A percentile compares a stretch with the other conserved stretches of the same genome.
Evolutionary conservation across 805 yeast genomes (phyloP).

Genomic region (Yamadazyma kitorensis): DNA sequence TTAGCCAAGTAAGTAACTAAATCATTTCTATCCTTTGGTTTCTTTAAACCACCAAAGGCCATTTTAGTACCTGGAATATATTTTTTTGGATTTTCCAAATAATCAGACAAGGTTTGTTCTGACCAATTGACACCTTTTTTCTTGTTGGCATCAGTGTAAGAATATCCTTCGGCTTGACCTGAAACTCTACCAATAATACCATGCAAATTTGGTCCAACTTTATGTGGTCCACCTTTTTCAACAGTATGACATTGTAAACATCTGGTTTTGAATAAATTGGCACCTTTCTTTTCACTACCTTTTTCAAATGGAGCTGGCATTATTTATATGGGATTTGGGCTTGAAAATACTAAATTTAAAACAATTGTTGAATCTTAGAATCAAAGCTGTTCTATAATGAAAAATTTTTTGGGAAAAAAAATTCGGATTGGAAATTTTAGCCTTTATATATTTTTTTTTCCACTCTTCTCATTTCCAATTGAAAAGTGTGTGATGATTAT

Average conservation of each 20-base stretch:
- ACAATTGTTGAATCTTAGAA: slow-evolving; percentile 2
- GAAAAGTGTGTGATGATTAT: slow-evolving; percentile 6
- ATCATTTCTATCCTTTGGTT: slow-evolving; percentile 98
- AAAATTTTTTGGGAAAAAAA: slow-evolving; percentile 2
- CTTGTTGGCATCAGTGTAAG: slow-evolving; percentile 98
- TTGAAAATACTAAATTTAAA: slow-evolving; percentile 1
- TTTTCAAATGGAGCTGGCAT: slow-evolving; percentile 48
- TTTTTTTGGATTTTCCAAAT: slow-evolving; percentile 99
- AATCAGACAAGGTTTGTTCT: slow-evolving; percentile 86
- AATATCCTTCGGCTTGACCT: slow-evolving; percentile 89
- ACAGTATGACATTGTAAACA: slow-evolving; percentile 98
- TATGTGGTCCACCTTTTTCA: slow-evolving; percentile 94
- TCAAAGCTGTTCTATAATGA: background rate
- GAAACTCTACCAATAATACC: slow-evolving; percentile 92
- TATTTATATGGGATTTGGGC: slow-evolving; percentile 7
- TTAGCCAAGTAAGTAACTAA: slow-evolving; percentile 76
- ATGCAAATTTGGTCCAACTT: slow-evolving; percentile 98
- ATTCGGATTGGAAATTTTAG: slow-evolving; percentile 5
- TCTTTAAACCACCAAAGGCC: slow-evolving; percentile 99
- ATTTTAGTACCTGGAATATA: slow-evolving; percentile 99
- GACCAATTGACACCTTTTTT: slow-evolving; percentile 88
- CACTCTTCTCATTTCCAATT: slow-evolving; percentile 3
- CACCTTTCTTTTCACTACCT: slow-evolving; percentile 75
- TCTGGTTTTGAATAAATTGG: slow-evolving; percentile 97
- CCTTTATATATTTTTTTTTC: slow-evolving; percentile 4